These are phyloP conservation scores for Favolaschia claudopus DNA, from an alignment of 768 basidiomycete species.

Conservation along the genomic window DNA sequence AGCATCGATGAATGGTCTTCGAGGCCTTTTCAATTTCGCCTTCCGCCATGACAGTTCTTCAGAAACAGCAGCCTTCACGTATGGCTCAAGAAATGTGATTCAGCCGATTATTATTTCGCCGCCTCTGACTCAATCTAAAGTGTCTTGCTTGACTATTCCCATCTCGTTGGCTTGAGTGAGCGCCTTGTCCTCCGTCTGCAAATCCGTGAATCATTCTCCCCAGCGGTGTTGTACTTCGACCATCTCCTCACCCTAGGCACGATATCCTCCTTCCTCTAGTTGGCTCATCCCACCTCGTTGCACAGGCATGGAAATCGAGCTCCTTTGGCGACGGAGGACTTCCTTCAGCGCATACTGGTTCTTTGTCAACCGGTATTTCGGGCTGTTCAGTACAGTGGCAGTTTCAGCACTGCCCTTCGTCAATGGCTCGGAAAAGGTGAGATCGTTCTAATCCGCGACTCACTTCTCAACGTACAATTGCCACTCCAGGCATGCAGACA, in stretches of 20 bases:
- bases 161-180: conserved; percentile 6
- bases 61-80: background rate
- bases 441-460: background rate
- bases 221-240: conserved; percentile 17
- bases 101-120: no score
- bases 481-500: background rate
- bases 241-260: conserved; percentile 12
- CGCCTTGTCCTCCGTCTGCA: background rate
- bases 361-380: conserved; percentile 42
- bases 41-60: no score
- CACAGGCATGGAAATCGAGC: conserved; percentile 12
- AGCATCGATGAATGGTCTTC: background rate
- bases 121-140: background rate
- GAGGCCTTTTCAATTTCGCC: no score
- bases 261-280: no score
- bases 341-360: conserved; percentile 34
- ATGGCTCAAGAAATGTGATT: background rate
- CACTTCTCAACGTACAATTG: no score
- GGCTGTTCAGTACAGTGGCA: conserved; percentile 15
- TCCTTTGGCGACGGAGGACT: conserved; percentile 38
- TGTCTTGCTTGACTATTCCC: background rate
- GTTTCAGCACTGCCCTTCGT: conserved; percentile 4
- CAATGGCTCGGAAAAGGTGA: background rate
- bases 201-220: background rate
- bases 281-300: background rate